phyloP scores from a whole-genome alignment of 2,329 filamentous ascomycete genomes.

The Boeremia lycopersici region DNA sequence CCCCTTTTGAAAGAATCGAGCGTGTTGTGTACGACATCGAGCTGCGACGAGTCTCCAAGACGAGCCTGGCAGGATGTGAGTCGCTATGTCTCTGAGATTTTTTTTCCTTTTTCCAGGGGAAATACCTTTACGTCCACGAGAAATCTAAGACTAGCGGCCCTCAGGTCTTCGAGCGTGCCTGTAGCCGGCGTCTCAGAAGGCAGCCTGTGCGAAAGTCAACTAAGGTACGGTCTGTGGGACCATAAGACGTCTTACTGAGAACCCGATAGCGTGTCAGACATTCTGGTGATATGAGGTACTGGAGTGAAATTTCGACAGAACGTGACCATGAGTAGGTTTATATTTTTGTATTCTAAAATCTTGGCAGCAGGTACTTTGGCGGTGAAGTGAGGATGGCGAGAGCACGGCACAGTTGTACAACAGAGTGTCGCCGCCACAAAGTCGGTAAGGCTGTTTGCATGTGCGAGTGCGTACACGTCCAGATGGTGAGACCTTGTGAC shows the following conservation, averaged over 20 bases:
- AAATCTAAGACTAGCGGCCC: conserved; percentile 20
- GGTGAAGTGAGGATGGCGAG: conserved; percentile 13
- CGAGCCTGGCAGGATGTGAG: conserved; percentile 17
- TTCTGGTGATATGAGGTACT: not conserved
- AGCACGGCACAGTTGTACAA: not conserved
- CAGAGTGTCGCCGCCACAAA: not conserved
- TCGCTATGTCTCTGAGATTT: not conserved
- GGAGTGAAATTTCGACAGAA: not conserved
- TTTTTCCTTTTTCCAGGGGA: not conserved
- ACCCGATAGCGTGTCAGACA: not conserved
- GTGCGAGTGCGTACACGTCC: not conserved
- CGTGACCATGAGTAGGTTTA: not conserved
- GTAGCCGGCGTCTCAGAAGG: conserved; percentile 6
- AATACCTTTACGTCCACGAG: conserved; percentile 29
- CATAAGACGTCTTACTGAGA: not conserved
- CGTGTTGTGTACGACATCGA: conserved; percentile 20
- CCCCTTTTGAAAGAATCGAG: conserved; percentile 26
- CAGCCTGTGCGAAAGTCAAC: conserved; percentile 3
- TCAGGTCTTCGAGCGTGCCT: not conserved
- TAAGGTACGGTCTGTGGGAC: not conserved
- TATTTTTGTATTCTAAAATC: not conserved
- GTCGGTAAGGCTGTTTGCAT: conserved; percentile 8
- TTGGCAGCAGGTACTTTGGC: conserved; percentile 3
- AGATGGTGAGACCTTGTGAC: conserved; percentile 3
- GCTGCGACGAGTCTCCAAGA: conserved; percentile 34